A percentile compares a stretch with the other conserved stretches of the same genome.
Conservation (phyloP, 495 filamentous ascomycete genomes). For the Parathielavia hyrcaniae region DNA sequence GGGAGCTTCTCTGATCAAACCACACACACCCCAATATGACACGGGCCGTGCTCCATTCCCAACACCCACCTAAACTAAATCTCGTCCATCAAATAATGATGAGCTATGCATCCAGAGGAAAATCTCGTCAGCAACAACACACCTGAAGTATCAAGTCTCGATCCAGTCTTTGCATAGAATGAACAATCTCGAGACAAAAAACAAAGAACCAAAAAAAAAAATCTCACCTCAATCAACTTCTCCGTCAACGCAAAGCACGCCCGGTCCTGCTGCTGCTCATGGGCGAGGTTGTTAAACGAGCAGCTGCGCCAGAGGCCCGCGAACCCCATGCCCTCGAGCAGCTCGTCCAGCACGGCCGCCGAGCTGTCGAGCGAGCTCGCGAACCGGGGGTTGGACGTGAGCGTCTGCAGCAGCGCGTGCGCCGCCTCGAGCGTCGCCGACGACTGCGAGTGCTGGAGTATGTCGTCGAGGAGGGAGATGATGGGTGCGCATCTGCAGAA, state of each 20-base stretch:
- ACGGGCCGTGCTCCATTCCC: background rate
- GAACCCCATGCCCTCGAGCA: slow-evolving; percentile 53
- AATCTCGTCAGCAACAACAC: background rate
- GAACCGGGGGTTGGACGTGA: slow-evolving; percentile 45
- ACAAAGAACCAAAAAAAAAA: background rate
- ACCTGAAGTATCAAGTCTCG: too few species aligned
- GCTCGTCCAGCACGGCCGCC: slow-evolving; percentile 34
- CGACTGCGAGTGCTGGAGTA: slow-evolving; percentile 50
- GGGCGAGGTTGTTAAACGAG: slow-evolving; percentile 40
- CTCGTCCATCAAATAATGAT: slow-evolving; percentile 5
- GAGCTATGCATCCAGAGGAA: background rate
- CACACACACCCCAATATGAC: too few species aligned
- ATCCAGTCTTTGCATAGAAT: too few species aligned
- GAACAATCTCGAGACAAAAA: too few species aligned
- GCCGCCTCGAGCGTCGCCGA: slow-evolving; percentile 46
- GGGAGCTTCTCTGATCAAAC: too few species aligned
- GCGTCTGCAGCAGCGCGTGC: slow-evolving; percentile 45
- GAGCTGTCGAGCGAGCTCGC: slow-evolving; percentile 35
- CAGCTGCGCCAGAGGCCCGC: slow-evolving; percentile 48
- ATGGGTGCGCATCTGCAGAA: slow-evolving; percentile 43
- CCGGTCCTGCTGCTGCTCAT: slow-evolving; percentile 44
- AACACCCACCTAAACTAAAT: background rate
- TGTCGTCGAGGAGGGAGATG: slow-evolving; percentile 47
- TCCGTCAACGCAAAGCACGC: slow-evolving; percentile 49
- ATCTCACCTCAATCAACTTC: slow-evolving; percentile 54